phyloP scores from a whole-genome alignment of 2,329 filamentous ascomycete species.

The Nemania sp. region DNA sequence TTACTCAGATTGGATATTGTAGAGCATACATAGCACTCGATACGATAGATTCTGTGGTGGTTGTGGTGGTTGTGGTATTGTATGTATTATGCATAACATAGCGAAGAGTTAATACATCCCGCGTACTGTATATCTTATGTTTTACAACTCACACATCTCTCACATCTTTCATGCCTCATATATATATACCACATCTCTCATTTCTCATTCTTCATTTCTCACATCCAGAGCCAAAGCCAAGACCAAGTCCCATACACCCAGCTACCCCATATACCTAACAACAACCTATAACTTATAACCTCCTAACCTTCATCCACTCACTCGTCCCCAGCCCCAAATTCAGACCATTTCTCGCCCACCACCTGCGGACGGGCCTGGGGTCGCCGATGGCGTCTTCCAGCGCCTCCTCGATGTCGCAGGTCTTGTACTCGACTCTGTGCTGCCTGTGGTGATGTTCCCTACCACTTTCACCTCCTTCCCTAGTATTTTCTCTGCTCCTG shows the following conservation, averaged over 20 bases:
- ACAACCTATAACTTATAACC: conserved; percentile 52
- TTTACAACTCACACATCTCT: not conserved
- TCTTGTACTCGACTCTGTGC: conserved; percentile 86
- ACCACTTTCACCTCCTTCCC: too few species aligned
- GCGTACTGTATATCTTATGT: too few species aligned
- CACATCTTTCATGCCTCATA: not conserved
- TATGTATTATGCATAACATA: too few species aligned
- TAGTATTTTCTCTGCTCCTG: too few species aligned
- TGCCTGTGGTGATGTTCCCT: too few species aligned
- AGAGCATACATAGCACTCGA: too few species aligned
- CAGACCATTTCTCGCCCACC: conserved; percentile 86
- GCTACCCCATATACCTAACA: not conserved
- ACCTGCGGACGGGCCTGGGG: conserved; percentile 73
- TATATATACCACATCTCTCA: not conserved
- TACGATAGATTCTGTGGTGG: too few species aligned
- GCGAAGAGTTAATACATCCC: too few species aligned
- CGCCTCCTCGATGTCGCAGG: conserved; percentile 93
- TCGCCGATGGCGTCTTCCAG: conserved; percentile 81
- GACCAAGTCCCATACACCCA: too few species aligned
- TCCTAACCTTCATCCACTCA: conserved; percentile 86
- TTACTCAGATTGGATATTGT: too few species aligned
- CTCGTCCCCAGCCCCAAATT: conserved; percentile 81
- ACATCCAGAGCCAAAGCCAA: too few species aligned
- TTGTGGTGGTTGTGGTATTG: too few species aligned
- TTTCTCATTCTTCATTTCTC: not conserved